Evolutionary conservation across 2,329 filamentous ascomycete genomes (phyloP), one percentile per base, ranked within the genome.

Genomic region (Neonectria punicea): DNA sequence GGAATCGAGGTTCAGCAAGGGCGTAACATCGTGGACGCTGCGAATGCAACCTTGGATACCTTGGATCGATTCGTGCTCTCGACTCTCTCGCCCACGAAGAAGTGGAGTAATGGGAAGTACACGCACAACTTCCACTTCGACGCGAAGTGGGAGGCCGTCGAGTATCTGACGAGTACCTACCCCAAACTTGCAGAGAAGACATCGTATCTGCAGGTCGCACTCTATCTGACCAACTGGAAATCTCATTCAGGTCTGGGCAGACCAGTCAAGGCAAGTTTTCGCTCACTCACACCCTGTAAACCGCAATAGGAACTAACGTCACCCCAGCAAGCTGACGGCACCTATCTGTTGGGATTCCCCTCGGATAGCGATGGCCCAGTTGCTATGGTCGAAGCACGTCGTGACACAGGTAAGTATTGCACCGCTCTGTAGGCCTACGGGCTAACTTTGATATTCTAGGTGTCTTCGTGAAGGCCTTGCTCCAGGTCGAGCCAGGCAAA

Each of bases 41-140:
- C 53, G 9, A 56, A 47, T 16, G 41, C 53, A 20, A 56, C 53
- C 44, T 8, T 47, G 14, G 53, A 56, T 34, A 56, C 53, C 5
- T 18, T 56, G n/a, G 53, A 56, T 25, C 53, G 53, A 22, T 56
- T 56, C n/a, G 53, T 56, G 41, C 41, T 56, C n/a, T 56, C 53
- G 18, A 56, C 53, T 4, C 53, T 56, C 13, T 56, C 53, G 30
- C n/a, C 53, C 4, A 56, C 41, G 1, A 46, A 46, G 39, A 56
- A 56, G 34, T 36, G n/a, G 53, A 56, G 53, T 36, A 46, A 46
- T 10, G 53, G 41, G 1, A 56, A 56, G 30, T 56, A 46, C 18
- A 16, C 53, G 9, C 16, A 56, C 8, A 56, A 56, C 53, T 56
- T 14, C 39, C 53, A 56, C 25, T 56, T 56, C 14, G 53, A 56